phyloP scores from a whole-genome alignment of 306 rosid genomes.

The Urtica urens region DNA sequence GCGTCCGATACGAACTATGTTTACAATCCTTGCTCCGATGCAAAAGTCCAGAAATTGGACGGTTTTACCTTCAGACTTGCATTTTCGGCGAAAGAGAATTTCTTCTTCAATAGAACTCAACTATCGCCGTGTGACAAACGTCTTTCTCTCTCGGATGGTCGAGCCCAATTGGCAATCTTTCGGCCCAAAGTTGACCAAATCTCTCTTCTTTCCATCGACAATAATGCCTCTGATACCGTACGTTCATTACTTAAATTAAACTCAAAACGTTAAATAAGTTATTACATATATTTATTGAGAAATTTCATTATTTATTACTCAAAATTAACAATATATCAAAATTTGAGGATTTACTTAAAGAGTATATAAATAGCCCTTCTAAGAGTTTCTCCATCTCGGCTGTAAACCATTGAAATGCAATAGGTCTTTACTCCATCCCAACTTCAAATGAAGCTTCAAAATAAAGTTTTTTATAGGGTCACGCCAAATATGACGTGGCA shows the following conservation, averaged over 20 bases:
- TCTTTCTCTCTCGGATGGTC: constrained; percentile 26
- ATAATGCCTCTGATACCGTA: constrained; percentile 30
- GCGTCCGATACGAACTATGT: constrained; percentile 49
- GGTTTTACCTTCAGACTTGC: constrained; percentile 78
- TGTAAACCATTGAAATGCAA: too few relatives aligned
- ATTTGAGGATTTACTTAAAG: too few relatives aligned
- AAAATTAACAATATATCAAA: too few relatives aligned
- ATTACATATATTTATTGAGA: too few relatives aligned
- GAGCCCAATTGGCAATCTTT: constrained; percentile 44
- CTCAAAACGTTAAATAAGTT: background rate
- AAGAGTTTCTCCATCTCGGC: too few relatives aligned
- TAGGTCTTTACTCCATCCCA: too few relatives aligned
- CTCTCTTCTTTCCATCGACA: constrained; percentile 49
- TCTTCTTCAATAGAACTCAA: constrained; percentile 40
- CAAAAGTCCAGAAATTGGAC: constrained; percentile 50
- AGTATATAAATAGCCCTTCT: too few relatives aligned
- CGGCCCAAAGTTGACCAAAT: constrained; percentile 73
- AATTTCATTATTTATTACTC: too few relatives aligned
- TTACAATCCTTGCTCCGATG: constrained; percentile 67
- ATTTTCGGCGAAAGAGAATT: constrained; percentile 41
- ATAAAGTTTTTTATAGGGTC: too few relatives aligned
- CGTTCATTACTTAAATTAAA: background rate
- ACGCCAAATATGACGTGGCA: too few relatives aligned
- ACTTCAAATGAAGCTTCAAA: too few relatives aligned
- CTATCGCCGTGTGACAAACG: constrained; percentile 85